Conservation (phyloP, 2,329 filamentous ascomycete species). For the Ustulina deusta region DNA sequence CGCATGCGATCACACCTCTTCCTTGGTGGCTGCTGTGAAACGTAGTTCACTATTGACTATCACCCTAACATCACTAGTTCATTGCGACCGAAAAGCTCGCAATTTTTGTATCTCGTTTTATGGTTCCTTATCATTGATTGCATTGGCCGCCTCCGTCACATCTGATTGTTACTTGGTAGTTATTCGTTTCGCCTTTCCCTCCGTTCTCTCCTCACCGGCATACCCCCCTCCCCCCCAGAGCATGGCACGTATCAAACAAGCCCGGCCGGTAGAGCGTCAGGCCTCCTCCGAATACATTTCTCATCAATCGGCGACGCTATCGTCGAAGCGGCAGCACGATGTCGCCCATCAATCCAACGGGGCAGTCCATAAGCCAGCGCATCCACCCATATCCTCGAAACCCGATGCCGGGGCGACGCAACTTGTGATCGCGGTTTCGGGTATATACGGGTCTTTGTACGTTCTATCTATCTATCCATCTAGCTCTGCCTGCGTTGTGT, state of each 20-base stretch:
- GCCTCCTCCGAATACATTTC: slow-evolving; percentile 74
- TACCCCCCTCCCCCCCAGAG: neutral
- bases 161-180: neutral
- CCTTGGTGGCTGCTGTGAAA: neutral
- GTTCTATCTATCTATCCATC: neutral
- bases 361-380: slow-evolving; percentile 36
- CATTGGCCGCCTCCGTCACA: slow-evolving; percentile 7
- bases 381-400: slow-evolving; percentile 45
- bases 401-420: slow-evolving; percentile 75
- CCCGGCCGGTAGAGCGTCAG: slow-evolving; percentile 72
- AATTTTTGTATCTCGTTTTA: neutral
- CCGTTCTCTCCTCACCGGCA: neutral
- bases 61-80: neutral
- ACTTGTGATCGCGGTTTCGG: slow-evolving; percentile 86
- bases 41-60: neutral
- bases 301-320: slow-evolving; percentile 38
- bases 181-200: neutral
- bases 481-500: neutral
- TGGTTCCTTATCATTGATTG: neutral
- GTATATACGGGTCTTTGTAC: slow-evolving; percentile 97
- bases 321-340: slow-evolving; percentile 52
- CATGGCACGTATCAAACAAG: slow-evolving; percentile 81
- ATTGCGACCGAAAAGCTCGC: neutral
- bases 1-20: neutral
- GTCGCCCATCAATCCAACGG: slow-evolving; percentile 46